Conservation (phyloP, 1,139 yeast species). For the Lodderomyces metapsilosis region DNA sequence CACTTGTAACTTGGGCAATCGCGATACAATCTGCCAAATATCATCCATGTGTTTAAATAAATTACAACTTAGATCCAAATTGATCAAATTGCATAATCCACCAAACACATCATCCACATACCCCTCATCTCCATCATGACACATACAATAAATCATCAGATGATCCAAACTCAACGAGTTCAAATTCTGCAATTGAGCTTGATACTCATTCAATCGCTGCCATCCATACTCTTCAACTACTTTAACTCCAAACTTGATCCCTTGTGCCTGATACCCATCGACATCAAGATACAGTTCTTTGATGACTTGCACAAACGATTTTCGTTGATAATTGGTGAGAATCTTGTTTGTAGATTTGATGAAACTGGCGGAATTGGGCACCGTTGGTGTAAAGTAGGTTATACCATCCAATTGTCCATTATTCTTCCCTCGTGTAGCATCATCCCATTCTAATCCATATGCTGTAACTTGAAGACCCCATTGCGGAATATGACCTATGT, state of each 20-base stretch:
- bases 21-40: constrained; percentile 35
- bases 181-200: constrained; percentile 46
- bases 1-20: constrained; percentile 35
- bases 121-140: constrained; percentile 5
- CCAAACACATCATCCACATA: constrained; percentile 9
- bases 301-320: constrained; percentile 45
- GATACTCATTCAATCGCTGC: constrained; percentile 48
- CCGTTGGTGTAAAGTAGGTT: constrained; percentile 50
- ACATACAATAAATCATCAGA: constrained; percentile 24
- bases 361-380: constrained; percentile 59
- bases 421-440: constrained; percentile 68
- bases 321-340: constrained; percentile 20
- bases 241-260: constrained; percentile 53
- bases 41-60: constrained; percentile 43
- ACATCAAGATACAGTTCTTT: constrained; percentile 43
- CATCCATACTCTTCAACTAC: constrained; percentile 64
- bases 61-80: constrained; percentile 64
- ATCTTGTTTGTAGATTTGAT: constrained; percentile 45
- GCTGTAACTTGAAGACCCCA: constrained; percentile 59
- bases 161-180: constrained; percentile 51
- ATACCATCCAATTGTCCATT: constrained; percentile 67
- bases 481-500: constrained; percentile 50
- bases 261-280: constrained; percentile 18
- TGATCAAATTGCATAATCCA: constrained; percentile 26
- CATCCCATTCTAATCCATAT: constrained; percentile 88